Base-by-base conservation (phyloP, 257 asterid genomes). In the Solanum chiquidenum region DNA sequence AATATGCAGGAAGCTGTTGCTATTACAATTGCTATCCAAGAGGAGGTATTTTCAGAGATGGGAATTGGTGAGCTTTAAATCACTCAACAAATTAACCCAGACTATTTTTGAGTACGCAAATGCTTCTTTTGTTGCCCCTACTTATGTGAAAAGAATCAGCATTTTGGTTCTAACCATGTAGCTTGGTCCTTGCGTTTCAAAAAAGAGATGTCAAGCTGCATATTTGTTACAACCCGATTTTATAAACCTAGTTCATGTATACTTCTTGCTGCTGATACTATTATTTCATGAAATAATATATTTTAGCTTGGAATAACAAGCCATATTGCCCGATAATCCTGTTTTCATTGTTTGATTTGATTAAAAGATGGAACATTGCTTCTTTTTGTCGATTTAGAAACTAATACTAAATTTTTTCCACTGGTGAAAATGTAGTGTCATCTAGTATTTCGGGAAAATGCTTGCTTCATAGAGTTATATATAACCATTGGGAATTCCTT, bases 41-140 rank as follows among this genome's bases (percentile, higher is more conserved):
- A 93, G 89, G 99, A 96, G 91, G 94, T 96, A 84, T 90, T 95
- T 89, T 21, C 42, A 83, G 98, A 95, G 88, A 94, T 95, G 99
- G 96, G 95, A 91, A 91, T 96, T 89, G 99, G 99, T 96, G 88
- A 92, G 95, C 60, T 13, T 49, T 49, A 5, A 14, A 49, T 49
- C 21, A 5, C 60, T 49, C 60, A 49, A 49, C 21, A 49, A 49
- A 49, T 49, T 49, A 49, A 49, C 3, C 60, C 60, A 49, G 21
- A 49, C 60, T 14, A 49, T 49, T 49, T 49, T 49, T 49, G 23
- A 5, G 21, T 14, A 49, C 8, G 21, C 23, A 49, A 49, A 49
- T 49, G 21, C 60, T 49, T 49, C 60, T 49, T 49, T 49, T 14
- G 37, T 7, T 35, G 37, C 37, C 37, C 37, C 6, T 35, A 35